A percentile compares a stretch with the other conserved stretches of the same genome.
phyloP scores from a whole-genome alignment of 2,329 filamentous ascomycete species.

The Ilyonectria sp. region DNA sequence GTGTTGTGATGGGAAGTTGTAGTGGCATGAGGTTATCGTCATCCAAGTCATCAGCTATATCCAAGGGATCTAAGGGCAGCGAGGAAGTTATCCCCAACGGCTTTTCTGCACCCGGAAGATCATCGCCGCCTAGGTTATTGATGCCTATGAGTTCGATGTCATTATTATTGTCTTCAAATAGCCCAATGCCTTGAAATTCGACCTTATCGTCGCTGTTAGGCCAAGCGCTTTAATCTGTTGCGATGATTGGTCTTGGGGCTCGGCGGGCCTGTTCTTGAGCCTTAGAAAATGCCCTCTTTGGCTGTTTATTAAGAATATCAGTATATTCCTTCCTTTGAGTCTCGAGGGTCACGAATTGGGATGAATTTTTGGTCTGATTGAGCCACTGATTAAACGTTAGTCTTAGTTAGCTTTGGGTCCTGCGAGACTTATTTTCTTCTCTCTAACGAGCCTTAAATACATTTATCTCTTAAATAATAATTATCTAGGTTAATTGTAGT shows the following conservation, averaged over 20 bases:
- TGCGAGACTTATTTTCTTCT: neutral
- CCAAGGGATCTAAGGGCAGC: too few relatives aligned
- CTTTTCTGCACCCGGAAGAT: neutral
- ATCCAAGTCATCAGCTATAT: too few relatives aligned
- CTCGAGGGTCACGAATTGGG: constrained; percentile 1
- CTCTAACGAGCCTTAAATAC: neutral
- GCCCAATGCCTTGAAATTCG: neutral
- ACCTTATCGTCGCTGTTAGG: neutral
- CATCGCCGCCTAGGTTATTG: neutral
- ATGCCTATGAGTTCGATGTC: neutral
- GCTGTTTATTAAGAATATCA: neutral
- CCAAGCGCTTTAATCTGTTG: constrained; percentile 10
- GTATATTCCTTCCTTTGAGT: constrained; percentile 10
- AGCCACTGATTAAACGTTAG: constrained; percentile 16
- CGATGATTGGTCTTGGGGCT: constrained; percentile 4
- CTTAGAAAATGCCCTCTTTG: neutral
- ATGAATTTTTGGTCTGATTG: neutral
- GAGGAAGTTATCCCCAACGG: too few relatives aligned
- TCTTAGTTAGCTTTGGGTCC: neutral
- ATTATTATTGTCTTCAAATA: constrained; percentile 3
- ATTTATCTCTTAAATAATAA: neutral
- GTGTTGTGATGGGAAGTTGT: too few relatives aligned
- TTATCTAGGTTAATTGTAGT: too few relatives aligned
- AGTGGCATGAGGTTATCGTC: too few relatives aligned
- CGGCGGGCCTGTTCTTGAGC: constrained; percentile 2